A percentile compares a stretch with the other conserved stretches of the same genome.
phyloP scores from a whole-genome alignment of 2,329 filamentous ascomycete genomes.

The Pseudogymnoascus sp. region DNA sequence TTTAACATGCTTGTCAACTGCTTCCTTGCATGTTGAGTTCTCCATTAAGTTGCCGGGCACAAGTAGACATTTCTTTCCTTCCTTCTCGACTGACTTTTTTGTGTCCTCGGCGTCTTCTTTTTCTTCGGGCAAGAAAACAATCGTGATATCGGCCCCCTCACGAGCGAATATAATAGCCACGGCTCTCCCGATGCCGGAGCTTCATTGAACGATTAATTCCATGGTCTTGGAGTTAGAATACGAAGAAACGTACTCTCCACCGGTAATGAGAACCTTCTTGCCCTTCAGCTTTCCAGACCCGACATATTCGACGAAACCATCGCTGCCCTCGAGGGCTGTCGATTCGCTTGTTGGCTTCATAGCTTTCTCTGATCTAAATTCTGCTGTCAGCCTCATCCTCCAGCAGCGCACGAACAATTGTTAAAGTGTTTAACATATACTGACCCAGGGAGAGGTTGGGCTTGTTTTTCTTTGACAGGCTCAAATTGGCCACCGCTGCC shows the following conservation, averaged over 20 bases:
- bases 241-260: slow-evolving; percentile 37
- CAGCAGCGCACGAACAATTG: not conserved
- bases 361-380: not conserved
- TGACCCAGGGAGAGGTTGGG: slow-evolving; percentile 5
- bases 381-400: not conserved
- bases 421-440: not conserved
- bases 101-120: slow-evolving; percentile 67
- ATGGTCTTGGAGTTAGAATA: not conserved
- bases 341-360: slow-evolving; percentile 9
- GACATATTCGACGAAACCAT: not conserved
- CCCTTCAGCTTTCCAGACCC: not conserved
- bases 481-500: not conserved
- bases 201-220: not conserved
- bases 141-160: slow-evolving; percentile 52
- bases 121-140: slow-evolving; percentile 50
- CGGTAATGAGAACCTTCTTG: slow-evolving; percentile 47
- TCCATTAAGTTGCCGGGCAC: not conserved
- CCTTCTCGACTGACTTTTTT: slow-evolving; percentile 57
- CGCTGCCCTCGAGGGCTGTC: not conserved
- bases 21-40: not conserved
- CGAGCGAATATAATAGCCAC: slow-evolving; percentile 54
- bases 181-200: slow-evolving; percentile 50
- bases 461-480: slow-evolving; percentile 3
- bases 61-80: slow-evolving; percentile 34
- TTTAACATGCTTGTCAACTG: slow-evolving; percentile 1